Evolutionary conservation across 805 yeast genomes (phyloP), one percentile per base, ranked within the genome.

Genomic region (Sugiyamaella boreocaroliniensis): DNA sequence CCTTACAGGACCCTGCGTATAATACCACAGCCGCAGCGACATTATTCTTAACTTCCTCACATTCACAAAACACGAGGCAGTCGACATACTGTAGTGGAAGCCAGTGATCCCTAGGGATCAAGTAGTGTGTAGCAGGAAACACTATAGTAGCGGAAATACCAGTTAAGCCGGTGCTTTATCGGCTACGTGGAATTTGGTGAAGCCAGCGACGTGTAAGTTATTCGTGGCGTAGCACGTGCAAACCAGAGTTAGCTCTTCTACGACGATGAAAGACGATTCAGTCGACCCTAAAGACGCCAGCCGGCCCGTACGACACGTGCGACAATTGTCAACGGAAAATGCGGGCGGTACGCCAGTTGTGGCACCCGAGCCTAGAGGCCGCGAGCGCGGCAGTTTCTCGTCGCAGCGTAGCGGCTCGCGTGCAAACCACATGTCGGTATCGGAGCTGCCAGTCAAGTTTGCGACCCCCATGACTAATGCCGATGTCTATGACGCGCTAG

Each of bases 401-500:
- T 18, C 34, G 47, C 50, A 41, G 11, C 34, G 44, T 9, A 47
- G 50, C 29, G 44, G 20, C 22, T 40, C 45, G 19, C 18, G 50
- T 12, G 45, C 42, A 16, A 22, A 41, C 34, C 18, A 9, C 12
- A 9, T 26, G 34, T 18, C 34, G 11, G 50, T 12, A 9, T 9
- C 50, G 14, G 44, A 40, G 18, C 8, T 47, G 40, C 52, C 52
- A 10, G 29, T 40, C 43, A 49, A 45, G 26, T 41, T 41, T 32
- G 29, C 52, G 29, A 34, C 41, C 12, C 55, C 57, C 10, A 29
- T 29, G 43, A 45, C 42, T n/a, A 34, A 40, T 19, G 63, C 57
- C 2, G 64, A 64, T 37, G 79, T 66, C 2, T 63, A 55, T 45
- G 71, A 67, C 49, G 63, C 64, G 18, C 55, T 85, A 82, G 90